Evolutionary conservation across 352 stramenopile genomes (phyloP).

Genomic region (Nothophytophthora sp.): DNA sequence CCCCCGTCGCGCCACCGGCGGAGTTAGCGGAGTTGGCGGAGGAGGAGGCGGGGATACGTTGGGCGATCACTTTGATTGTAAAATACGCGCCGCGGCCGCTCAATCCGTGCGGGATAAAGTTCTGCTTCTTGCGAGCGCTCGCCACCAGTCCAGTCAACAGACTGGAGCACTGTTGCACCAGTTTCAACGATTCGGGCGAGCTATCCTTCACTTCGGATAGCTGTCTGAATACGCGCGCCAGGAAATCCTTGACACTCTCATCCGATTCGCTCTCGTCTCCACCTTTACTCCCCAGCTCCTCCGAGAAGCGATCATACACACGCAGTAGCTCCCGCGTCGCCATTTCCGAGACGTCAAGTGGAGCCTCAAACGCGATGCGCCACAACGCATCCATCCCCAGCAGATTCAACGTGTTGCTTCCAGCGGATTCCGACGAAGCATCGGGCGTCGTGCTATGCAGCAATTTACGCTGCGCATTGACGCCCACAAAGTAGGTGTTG

Average conservation of each 20-base stretch:
- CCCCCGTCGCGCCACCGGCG: conserved; percentile 14
- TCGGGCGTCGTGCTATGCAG: conserved; percentile 16
- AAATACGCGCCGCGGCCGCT: conserved; percentile 75
- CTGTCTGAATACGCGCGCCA: conserved; percentile 79
- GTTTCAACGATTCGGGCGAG: conserved; percentile 50
- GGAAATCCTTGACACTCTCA: conserved; percentile 69
- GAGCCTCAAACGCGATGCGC: conserved; percentile 80
- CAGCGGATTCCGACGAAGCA: neutral
- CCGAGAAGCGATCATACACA: conserved; percentile 72
- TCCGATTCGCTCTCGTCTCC: conserved; percentile 22
- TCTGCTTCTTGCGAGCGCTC: conserved; percentile 50
- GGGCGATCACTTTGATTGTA: conserved; percentile 76
- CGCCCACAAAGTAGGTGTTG: conserved; percentile 81
- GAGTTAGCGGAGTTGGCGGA: conserved; percentile 17
- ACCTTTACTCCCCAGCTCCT: conserved; percentile 12
- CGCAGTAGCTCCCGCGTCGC: conserved; percentile 78
- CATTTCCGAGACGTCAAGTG: conserved; percentile 74
- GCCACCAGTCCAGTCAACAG: conserved; percentile 70
- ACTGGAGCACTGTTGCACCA: conserved; percentile 80
- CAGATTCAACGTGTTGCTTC: conserved; percentile 37
- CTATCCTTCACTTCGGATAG: conserved; percentile 52
- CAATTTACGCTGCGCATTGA: conserved; percentile 67
- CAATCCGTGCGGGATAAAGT: conserved; percentile 64
- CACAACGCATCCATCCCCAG: conserved; percentile 84
- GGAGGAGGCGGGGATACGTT: conserved; percentile 74